Evolutionary conservation across 495 filamentous ascomycete genomes (phyloP).

Genomic region (Penicillium riverlandense): DNA sequence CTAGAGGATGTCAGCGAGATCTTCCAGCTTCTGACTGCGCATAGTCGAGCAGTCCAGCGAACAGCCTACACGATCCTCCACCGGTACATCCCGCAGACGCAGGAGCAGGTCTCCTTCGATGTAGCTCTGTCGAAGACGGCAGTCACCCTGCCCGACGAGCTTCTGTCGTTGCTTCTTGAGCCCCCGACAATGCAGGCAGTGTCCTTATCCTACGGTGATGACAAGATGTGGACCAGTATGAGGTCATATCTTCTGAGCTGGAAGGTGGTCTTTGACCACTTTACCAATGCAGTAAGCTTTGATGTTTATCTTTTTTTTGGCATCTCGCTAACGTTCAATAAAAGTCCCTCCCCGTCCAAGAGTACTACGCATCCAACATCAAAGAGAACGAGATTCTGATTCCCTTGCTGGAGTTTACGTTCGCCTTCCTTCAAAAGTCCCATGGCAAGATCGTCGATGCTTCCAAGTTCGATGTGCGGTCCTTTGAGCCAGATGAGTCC

Average conservation of each 20-base stretch:
- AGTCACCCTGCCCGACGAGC: conserved; percentile 60
- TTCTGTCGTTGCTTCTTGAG: conserved; percentile 58
- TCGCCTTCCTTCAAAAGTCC: conserved; percentile 72
- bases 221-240: conserved; percentile 35
- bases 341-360: conserved; percentile 68
- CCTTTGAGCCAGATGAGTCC: conserved; percentile 53
- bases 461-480: conserved; percentile 58
- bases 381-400: conserved; percentile 63
- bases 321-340: conserved; percentile 2
- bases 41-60: conserved; percentile 67
- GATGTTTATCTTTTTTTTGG: not conserved
- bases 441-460: conserved; percentile 61
- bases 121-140: conserved; percentile 65
- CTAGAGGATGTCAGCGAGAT: conserved; percentile 52
- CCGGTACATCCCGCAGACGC: conserved; percentile 60
- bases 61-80: conserved; percentile 79
- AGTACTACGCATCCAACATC: conserved; percentile 67
- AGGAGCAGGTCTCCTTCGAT: conserved; percentile 81
- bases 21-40: conserved; percentile 67
- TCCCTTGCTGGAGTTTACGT: conserved; percentile 68
- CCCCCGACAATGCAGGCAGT: conserved; percentile 41
- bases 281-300: conserved; percentile 56
- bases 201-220: conserved; percentile 33
- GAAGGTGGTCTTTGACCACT: conserved; percentile 86
- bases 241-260: conserved; percentile 85